These are phyloP conservation scores for Saccharomycopsis sp. DNA, from an alignment of 805 yeast species.

Conservation along the genomic window DNA sequence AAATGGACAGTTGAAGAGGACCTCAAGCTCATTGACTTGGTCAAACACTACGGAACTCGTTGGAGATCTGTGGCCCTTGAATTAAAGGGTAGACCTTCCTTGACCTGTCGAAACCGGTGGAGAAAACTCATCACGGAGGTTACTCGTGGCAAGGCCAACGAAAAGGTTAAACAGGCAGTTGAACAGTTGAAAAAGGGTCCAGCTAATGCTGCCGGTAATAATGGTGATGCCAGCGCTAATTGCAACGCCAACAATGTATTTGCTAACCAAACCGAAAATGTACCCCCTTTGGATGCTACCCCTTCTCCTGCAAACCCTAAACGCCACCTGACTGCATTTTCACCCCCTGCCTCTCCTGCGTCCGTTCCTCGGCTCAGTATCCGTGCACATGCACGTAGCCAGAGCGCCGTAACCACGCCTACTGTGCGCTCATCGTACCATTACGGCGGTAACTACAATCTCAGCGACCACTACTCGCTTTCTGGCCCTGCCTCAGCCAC, in stretches of 20 bases:
- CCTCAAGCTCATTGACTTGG: slow-evolving; percentile 55
- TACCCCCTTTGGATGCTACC: no score
- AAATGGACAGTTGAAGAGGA: slow-evolving; percentile 82
- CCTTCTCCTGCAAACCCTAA: no score
- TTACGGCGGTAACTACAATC: background rate
- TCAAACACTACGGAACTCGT: slow-evolving; percentile 70
- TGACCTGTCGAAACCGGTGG: slow-evolving; percentile 92
- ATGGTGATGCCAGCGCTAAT: background rate
- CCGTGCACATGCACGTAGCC: background rate
- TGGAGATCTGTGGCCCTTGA: slow-evolving; percentile 78
- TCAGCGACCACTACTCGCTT: background rate
- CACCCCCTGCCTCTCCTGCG: background rate
- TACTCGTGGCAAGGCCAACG: slow-evolving; percentile 56
- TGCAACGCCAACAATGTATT: background rate
- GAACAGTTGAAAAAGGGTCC: slow-evolving; percentile 38
- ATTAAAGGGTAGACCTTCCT: slow-evolving; percentile 74
- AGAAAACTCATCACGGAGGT: slow-evolving; percentile 75
- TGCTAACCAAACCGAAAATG: no score
- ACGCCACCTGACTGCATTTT: background rate
- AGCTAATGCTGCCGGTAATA: background rate
- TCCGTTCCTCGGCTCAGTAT: background rate
- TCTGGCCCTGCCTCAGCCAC: background rate
- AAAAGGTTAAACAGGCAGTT: slow-evolving; percentile 51
- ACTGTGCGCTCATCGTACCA: background rate
- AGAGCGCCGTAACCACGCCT: background rate